These are phyloP conservation scores for Whalleya microplaca DNA, from an alignment of 2,329 filamentous ascomycete species.

Conservation along the genomic window DNA sequence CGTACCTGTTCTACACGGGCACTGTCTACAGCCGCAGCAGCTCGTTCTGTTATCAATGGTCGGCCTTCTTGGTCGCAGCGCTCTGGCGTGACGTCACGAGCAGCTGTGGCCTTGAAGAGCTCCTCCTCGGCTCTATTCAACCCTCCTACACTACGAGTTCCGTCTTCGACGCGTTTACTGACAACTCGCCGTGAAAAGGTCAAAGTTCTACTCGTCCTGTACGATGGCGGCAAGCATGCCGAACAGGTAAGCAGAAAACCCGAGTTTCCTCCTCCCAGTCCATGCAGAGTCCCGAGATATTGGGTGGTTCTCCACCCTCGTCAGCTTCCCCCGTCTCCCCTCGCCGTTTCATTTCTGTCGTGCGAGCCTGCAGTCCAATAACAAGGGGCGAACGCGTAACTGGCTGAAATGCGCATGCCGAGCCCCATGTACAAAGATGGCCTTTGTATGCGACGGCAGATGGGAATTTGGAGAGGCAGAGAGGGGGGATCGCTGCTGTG, in stretches of 20 bases:
- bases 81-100: conserved; percentile 32
- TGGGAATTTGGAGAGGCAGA: conserved; percentile 1
- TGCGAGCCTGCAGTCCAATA: conserved; percentile 19
- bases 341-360: conserved; percentile 13
- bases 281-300: conserved; percentile 4
- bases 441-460: conserved; percentile 17
- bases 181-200: conserved; percentile 67
- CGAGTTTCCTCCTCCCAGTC: conserved; percentile 6
- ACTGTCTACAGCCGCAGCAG: conserved; percentile 30
- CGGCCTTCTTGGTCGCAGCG: conserved; percentile 28
- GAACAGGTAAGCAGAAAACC: conserved; percentile 66
- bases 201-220: conserved; percentile 92
- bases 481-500: conserved; percentile 10
- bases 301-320: conserved; percentile 2
- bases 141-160: conserved; percentile 47
- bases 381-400: conserved; percentile 9
- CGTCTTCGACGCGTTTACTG: conserved; percentile 63
- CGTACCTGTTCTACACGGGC: conserved; percentile 33
- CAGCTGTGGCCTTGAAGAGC: conserved; percentile 26
- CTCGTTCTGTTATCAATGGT: conserved; percentile 33
- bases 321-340: conserved; percentile 18
- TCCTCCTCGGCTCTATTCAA: conserved; percentile 37
- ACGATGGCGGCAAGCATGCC: conserved; percentile 90
- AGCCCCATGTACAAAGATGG: conserved; percentile 19
- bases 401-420: conserved; percentile 26